Percentiles rank a stretch among this genome's conserved stretches.
phyloP scores from a whole-genome alignment of 1,284 basidiomycete genomes.

The Cryptococcus neoformans region DNA sequence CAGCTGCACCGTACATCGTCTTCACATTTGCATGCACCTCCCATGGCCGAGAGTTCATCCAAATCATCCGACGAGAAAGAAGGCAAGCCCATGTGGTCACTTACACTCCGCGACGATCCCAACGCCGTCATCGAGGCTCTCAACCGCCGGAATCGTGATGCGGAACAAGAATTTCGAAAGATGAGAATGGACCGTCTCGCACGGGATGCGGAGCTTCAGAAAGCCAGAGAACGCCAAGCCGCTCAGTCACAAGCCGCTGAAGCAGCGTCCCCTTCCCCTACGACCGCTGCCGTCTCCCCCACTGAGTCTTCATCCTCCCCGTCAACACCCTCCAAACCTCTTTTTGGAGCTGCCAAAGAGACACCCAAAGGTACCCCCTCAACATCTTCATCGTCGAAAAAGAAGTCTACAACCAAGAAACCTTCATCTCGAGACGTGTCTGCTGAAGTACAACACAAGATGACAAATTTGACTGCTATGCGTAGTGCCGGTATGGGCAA shows the following conservation, averaged over 20 bases:
- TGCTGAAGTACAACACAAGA: constrained; percentile 39
- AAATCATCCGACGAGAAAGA: constrained; percentile 4
- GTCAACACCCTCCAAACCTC: constrained; percentile 8
- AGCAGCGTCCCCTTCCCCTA: neutral
- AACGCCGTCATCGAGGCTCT: constrained; percentile 32
- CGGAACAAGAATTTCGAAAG: constrained; percentile 36
- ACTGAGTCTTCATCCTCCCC: constrained; percentile 6
- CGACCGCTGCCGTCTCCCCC: constrained; percentile 1
- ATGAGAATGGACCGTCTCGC: constrained; percentile 39
- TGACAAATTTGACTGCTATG: constrained; percentile 38
- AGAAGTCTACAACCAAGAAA: constrained; percentile 16
- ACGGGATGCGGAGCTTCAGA: constrained; percentile 37
- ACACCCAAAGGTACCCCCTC: neutral
- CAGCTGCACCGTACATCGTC: constrained; percentile 42
- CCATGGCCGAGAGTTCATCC: constrained; percentile 6
- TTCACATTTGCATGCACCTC: constrained; percentile 33
- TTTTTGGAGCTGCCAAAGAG: constrained; percentile 22
- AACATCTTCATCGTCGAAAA: constrained; percentile 1
- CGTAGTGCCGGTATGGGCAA: constrained; percentile 24
- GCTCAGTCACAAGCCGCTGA: neutral
- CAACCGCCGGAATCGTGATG: constrained; percentile 32
- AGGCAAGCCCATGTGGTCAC: constrained; percentile 32
- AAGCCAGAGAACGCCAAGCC: constrained; percentile 19
- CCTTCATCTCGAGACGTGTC: constrained; percentile 22
- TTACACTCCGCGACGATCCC: constrained; percentile 30